phyloP scores from a whole-genome alignment of 2,329 filamentous ascomycete genomes.

The Scedosporium apiospermum region DNA sequence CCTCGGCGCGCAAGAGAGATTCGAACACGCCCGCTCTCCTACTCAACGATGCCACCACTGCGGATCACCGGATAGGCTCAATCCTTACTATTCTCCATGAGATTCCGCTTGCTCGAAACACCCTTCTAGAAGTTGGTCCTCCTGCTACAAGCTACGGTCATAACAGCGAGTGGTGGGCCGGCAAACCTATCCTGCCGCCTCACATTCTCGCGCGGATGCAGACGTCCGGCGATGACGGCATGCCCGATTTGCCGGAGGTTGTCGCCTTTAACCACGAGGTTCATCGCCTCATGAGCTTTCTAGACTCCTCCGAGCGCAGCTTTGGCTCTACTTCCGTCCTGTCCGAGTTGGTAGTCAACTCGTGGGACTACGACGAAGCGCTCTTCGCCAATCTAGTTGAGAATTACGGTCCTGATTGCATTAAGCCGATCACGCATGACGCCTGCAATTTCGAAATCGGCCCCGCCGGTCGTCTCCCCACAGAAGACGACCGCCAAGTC shows the following conservation, averaged over 20 bases:
- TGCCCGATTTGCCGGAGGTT: not conserved
- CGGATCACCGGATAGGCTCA: slow-evolving; percentile 37
- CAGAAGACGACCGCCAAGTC: not conserved
- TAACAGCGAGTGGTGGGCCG: slow-evolving; percentile 53
- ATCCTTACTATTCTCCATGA: slow-evolving; percentile 50
- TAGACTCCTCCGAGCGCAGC: slow-evolving; percentile 49
- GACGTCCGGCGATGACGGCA: not conserved
- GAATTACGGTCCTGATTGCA: not conserved
- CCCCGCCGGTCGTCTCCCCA: not conserved
- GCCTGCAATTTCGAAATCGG: slow-evolving; percentile 3
- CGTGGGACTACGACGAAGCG: slow-evolving; percentile 1
- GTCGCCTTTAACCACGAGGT: slow-evolving; percentile 41
- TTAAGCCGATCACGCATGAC: not conserved
- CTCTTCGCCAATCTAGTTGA: not conserved
- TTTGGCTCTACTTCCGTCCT: slow-evolving; percentile 47
- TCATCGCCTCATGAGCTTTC: slow-evolving; percentile 53
- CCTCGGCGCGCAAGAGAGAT: slow-evolving; percentile 10
- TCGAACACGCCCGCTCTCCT: slow-evolving; percentile 42
- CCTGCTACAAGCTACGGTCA: slow-evolving; percentile 41
- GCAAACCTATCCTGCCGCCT: slow-evolving; percentile 36
- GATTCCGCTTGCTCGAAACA: slow-evolving; percentile 49
- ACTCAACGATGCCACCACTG: slow-evolving; percentile 22
- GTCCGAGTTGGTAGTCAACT: slow-evolving; percentile 14
- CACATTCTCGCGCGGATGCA: slow-evolving; percentile 24
- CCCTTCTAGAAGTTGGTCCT: slow-evolving; percentile 35